Percentiles rank a stretch among this genome's conserved stretches.
Conservation (phyloP, 805 yeast species). For the Candida mattraensis region DNA sequence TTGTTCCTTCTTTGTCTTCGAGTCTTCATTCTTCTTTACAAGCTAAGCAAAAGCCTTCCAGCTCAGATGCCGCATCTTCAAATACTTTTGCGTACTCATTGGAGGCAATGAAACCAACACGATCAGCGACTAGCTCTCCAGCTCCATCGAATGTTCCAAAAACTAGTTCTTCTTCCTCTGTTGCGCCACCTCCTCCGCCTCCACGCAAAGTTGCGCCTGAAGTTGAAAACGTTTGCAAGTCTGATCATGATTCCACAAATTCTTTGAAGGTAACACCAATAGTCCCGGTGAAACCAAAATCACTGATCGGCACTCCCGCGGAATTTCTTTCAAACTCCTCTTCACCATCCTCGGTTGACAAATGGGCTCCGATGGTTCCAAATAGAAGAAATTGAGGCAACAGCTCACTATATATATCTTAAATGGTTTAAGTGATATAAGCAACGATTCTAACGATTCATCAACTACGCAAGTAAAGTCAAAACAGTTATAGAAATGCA, state of each 20-base stretch:
- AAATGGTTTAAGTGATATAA: too few species aligned
- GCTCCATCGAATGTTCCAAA: constrained; percentile 41
- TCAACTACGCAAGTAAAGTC: constrained; percentile 1
- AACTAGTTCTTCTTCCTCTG: constrained; percentile 3
- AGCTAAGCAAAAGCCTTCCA: constrained; percentile 4
- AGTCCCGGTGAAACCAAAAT: constrained; percentile 33
- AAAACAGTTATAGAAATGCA: too few species aligned
- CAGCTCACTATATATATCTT: neutral
- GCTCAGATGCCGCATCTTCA: constrained; percentile 2
- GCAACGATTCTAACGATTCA: too few species aligned
- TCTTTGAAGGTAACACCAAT: constrained; percentile 30
- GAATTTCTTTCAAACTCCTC: constrained; percentile 5
- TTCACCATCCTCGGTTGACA: constrained; percentile 4
- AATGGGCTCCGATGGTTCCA: constrained; percentile 35
- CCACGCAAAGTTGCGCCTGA: constrained; percentile 18
- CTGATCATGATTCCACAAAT: constrained; percentile 7
- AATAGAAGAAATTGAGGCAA: constrained; percentile 25
- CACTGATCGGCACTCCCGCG: constrained; percentile 20
- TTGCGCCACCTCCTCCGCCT: constrained; percentile 33
- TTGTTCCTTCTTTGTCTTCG: constrained; percentile 26
- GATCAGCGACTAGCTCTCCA: constrained; percentile 31
- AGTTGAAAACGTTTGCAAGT: neutral
- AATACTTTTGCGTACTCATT: constrained; percentile 13
- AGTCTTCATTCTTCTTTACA: constrained; percentile 11
- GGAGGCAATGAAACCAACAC: constrained; percentile 33